A percentile compares a stretch with the other conserved stretches of the same genome.
phyloP scores from a whole-genome alignment of 805 yeast species.

The Tetrapisispora iriomotensis region DNA sequence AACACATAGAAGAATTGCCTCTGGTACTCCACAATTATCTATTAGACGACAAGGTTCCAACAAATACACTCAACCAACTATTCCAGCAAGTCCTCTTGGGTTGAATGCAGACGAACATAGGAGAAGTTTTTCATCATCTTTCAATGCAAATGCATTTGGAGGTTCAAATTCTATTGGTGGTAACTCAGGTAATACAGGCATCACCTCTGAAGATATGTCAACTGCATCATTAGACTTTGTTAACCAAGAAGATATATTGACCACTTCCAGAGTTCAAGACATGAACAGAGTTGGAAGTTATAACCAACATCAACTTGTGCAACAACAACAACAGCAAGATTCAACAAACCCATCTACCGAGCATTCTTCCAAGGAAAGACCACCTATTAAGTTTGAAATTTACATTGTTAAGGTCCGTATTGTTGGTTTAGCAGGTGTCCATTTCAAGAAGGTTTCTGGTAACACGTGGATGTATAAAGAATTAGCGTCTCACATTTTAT shows the following conservation, averaged over 20 bases:
- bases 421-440: slow-evolving; percentile 85
- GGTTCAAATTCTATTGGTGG: slow-evolving; percentile 6
- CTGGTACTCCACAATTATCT: slow-evolving; percentile 20
- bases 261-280: slow-evolving; percentile 51
- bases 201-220: slow-evolving; percentile 22
- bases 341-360: background rate
- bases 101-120: slow-evolving; percentile 3
- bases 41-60: slow-evolving; percentile 30
- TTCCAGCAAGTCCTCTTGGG: slow-evolving; percentile 44
- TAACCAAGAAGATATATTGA: slow-evolving; percentile 30
- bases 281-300: slow-evolving; percentile 40
- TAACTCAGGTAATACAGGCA: slow-evolving; percentile 8
- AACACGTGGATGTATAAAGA: slow-evolving; percentile 93
- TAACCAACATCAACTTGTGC: slow-evolving; percentile 3
- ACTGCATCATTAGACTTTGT: slow-evolving; percentile 28
- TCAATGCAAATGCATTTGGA: slow-evolving; percentile 7
- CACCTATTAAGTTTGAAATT: slow-evolving; percentile 81
- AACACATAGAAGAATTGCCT: slow-evolving; percentile 15
- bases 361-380: slow-evolving; percentile 26
- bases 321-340: background rate
- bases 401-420: slow-evolving; percentile 87
- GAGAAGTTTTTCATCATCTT: slow-evolving; percentile 3
- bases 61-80: slow-evolving; percentile 26
- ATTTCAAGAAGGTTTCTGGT: slow-evolving; percentile 86
- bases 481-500: slow-evolving; percentile 74